Percentiles rank a stretch among this genome's conserved stretches.
Conservation (phyloP, 352 stramenopile species). For the Thraustotheca clavata region DNA sequence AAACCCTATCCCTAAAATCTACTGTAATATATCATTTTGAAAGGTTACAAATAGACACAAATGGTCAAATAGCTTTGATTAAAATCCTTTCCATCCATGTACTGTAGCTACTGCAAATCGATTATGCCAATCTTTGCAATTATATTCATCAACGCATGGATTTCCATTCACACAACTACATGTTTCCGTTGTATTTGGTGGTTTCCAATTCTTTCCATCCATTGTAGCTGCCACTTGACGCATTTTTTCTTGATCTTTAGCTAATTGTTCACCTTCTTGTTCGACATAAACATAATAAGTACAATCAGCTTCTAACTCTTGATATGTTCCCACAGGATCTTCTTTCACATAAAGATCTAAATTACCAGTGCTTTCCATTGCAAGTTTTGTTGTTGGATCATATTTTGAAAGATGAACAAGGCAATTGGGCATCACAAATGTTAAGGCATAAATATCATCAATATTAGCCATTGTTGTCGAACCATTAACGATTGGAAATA, state of each 20-base stretch:
- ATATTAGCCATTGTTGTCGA: conserved; percentile 64
- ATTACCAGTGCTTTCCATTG: conserved; percentile 35
- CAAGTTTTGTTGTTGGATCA: conserved; percentile 38
- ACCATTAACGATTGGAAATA: conserved; percentile 68
- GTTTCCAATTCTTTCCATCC: conserved; percentile 28
- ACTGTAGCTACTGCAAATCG: conserved; percentile 71
- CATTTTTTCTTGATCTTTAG: conserved; percentile 43
- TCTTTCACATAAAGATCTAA: conserved; percentile 57
- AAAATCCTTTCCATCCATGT: conserved; percentile 88
- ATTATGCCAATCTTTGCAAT: conserved; percentile 82
- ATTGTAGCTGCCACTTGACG: conserved; percentile 34
- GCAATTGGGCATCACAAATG: conserved; percentile 85
- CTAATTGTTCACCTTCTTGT: conserved; percentile 61
- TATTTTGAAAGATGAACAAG: conserved; percentile 56
- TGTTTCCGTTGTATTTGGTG: conserved; percentile 40
- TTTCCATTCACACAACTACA: conserved; percentile 88
- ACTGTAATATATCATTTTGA: no score
- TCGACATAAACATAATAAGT: conserved; percentile 82
- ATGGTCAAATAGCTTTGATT: no score
- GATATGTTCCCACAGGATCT: conserved; percentile 61
- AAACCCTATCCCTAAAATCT: no score
- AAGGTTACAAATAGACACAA: no score
- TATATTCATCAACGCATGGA: conserved; percentile 85
- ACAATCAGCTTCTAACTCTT: conserved; percentile 46
- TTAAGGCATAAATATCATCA: conserved; percentile 82